A percentile compares a stretch with the other conserved stretches of the same genome.
These are phyloP conservation scores for Boletus reticuloceps DNA, from an alignment of 768 basidiomycete genomes.

Conservation along the genomic window DNA sequence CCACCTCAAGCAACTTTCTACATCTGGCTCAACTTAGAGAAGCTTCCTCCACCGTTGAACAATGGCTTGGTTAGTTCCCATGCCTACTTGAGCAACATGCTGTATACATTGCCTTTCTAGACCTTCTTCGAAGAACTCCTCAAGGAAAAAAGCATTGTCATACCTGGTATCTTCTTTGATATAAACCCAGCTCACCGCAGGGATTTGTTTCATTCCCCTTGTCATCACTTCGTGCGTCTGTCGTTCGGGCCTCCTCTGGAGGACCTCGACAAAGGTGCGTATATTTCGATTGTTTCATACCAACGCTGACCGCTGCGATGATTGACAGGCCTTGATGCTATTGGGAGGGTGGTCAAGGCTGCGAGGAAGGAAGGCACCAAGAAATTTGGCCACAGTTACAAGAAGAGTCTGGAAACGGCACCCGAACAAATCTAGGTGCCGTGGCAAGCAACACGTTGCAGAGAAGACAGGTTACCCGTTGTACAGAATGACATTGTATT, in stretches of 20 bases:
- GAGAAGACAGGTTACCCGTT: background rate
- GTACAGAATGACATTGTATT: conserved; percentile 1
- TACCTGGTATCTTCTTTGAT: conserved; percentile 90
- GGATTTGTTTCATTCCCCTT: conserved; percentile 87
- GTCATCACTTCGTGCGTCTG: conserved; percentile 85
- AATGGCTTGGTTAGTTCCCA: conserved; percentile 69
- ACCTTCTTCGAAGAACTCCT: conserved; percentile 95
- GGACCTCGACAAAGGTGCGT: conserved; percentile 71
- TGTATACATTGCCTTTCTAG: conserved; percentile 29
- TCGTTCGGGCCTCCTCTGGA: conserved; percentile 83
- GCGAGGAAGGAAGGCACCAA: conserved; percentile 59
- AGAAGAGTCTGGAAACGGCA: conserved; percentile 49
- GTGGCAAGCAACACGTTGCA: no score
- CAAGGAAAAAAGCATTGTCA: conserved; percentile 87
- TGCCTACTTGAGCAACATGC: background rate
- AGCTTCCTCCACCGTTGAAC: conserved; percentile 77
- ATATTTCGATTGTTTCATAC: background rate
- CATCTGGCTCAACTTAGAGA: conserved; percentile 87
- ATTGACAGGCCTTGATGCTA: conserved; percentile 74
- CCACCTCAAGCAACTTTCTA: conserved; percentile 88
- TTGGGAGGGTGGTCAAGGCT: conserved; percentile 71
- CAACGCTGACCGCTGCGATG: background rate
- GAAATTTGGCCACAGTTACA: conserved; percentile 70
- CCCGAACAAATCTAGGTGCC: conserved; percentile 22
- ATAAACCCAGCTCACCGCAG: conserved; percentile 77